phyloP scores from a whole-genome alignment of 176 grass and related monocot genomes.

The Zizania latifolia region DNA sequence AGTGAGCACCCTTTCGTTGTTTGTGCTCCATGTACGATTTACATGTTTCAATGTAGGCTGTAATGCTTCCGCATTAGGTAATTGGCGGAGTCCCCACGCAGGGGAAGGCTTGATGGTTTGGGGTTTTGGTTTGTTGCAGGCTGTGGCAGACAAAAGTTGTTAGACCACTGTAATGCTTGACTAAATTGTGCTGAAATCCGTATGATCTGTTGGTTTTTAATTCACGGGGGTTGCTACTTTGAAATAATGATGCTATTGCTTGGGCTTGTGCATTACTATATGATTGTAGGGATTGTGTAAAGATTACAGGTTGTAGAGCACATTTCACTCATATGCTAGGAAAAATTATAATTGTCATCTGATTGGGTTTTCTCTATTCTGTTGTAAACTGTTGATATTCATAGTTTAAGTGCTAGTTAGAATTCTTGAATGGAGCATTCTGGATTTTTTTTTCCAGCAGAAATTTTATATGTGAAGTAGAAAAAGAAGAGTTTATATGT shows the following conservation, averaged over 20 bases:
- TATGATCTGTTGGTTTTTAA: not conserved
- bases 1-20: too few species aligned
- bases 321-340: not conserved
- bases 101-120: too few species aligned
- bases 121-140: not conserved
- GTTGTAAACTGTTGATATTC: too few species aligned
- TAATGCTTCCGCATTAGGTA: too few species aligned
- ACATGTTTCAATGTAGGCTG: too few species aligned
- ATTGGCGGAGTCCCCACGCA: too few species aligned
- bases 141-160: not conserved
- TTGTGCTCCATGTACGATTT: too few species aligned
- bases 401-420: too few species aligned
- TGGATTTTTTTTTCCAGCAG: too few species aligned
- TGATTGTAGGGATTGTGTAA: not conserved
- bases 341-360: not conserved
- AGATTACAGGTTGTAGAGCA: not conserved
- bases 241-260: not conserved
- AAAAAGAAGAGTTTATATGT: too few species aligned
- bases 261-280: not conserved
- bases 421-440: too few species aligned
- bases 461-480: too few species aligned
- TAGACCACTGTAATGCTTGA: not conserved
- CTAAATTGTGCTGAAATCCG: not conserved
- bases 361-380: not conserved
- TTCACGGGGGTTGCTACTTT: not conserved